Percentiles rank a stretch among this genome's conserved stretches.
These are phyloP conservation scores for Boletus sensibilis DNA, from an alignment of 768 basidiomycete species.

Conservation along the genomic window DNA sequence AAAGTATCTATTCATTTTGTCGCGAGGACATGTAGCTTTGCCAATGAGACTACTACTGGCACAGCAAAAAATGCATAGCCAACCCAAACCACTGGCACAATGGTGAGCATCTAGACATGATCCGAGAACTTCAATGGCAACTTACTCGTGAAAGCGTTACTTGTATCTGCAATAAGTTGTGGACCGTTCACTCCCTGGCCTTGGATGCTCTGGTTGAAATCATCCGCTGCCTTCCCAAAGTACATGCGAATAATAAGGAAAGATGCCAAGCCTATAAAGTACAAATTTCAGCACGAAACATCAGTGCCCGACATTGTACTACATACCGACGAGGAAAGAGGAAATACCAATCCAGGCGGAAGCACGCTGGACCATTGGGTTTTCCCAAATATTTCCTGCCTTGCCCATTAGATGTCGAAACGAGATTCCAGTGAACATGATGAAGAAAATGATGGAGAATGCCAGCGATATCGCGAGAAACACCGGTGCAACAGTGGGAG, in stretches of 20 bases:
- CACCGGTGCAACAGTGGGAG: constrained; percentile 56
- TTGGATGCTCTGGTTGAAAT: constrained; percentile 67
- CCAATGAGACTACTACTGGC: constrained; percentile 64
- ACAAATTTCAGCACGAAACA: background rate
- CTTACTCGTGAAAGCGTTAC: constrained; percentile 77
- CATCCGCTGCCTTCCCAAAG: constrained; percentile 76
- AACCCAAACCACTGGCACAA: constrained; percentile 67
- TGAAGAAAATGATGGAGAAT: constrained; percentile 59
- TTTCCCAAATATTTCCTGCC: constrained; percentile 49
- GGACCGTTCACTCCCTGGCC: constrained; percentile 54
- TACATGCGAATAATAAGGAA: constrained; percentile 77
- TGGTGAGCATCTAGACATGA: background rate
- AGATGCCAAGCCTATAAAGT: constrained; percentile 54
- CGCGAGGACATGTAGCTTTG: constrained; percentile 63
- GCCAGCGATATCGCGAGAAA: constrained; percentile 63
- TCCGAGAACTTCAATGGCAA: constrained; percentile 11
- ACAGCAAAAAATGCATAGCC: constrained; percentile 73
- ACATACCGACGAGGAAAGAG: constrained; percentile 70
- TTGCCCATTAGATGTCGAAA: constrained; percentile 65
- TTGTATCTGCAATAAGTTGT: constrained; percentile 56
- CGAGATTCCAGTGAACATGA: constrained; percentile 63
- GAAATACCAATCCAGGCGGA: constrained; percentile 76
- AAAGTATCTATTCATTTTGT: constrained; percentile 33
- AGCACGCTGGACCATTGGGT: constrained; percentile 52
- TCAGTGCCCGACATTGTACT: background rate